Base-by-base conservation (phyloP, 768 basidiomycete genomes). In the Mycena haematopus region DNA sequence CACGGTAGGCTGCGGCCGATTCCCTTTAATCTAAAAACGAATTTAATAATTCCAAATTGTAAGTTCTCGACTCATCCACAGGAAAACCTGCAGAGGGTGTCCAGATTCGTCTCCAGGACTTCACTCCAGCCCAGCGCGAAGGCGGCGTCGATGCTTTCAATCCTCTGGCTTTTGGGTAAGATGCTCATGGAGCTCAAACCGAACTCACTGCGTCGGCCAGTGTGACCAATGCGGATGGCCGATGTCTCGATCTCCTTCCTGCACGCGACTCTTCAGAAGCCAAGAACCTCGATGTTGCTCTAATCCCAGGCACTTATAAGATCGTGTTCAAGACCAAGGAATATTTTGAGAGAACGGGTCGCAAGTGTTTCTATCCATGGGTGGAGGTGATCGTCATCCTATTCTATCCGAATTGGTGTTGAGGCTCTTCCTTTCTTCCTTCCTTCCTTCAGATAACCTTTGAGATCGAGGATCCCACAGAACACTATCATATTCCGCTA, bases 401-500 rank as follows among this genome's bases (percentile, higher is more conserved):
- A n/a, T 21, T 42, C 40, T 45, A 33, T 42, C 8, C n/a, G 29
- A 49, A 53, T 24, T 24, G 46, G 45, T 9, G 51, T 63, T 70
- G 25, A 57, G 56, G 27, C 52, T n/a, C n/a, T n/a, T n/a, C n/a
- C n/a, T n/a, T n/a, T n/a, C n/a, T n/a, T n/a, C n/a, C n/a, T n/a
- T n/a, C n/a, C n/a, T n/a, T n/a, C 44, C 68, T 40, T 15, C 63
- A 93, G 95, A 91, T 97, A 65, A 83, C 86, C 1, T 97, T 97
- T 74, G 78, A 80, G 24, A 84, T 95, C 52, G 78, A 81, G 47
- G 83, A 88, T 63, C 88, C 92, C 8, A 73, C 83, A 54, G 91
- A 96, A 69, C 94, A 96, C 69, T 90, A 95, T 72, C 95, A 97
- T 68, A 88, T 97, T 55, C 95, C 95, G 0, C 79, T 97, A n/a